These are phyloP conservation scores for Colletotrichum magnum DNA, from an alignment of 2,329 filamentous ascomycete species.

Conservation along the genomic window DNA sequence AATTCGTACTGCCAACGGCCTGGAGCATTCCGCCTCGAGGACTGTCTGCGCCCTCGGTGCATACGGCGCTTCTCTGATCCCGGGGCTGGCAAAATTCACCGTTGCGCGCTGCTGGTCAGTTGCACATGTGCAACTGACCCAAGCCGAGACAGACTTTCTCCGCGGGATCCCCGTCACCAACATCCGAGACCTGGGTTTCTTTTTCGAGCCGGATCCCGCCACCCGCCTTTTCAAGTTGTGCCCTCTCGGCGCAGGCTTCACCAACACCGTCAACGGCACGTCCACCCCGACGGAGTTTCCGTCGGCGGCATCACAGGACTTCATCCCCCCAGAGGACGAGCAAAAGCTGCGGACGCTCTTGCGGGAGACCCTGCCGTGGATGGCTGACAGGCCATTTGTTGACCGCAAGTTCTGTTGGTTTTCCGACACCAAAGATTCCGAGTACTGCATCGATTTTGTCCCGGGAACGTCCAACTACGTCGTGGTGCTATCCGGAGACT, in stretches of 20 bases:
- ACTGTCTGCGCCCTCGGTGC: conserved; percentile 69
- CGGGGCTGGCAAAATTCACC: conserved; percentile 63
- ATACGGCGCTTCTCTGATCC: conserved; percentile 59
- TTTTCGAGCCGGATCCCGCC: conserved; percentile 73
- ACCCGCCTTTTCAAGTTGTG: conserved; percentile 73
- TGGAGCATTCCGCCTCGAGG: not conserved
- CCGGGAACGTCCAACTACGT: conserved; percentile 61
- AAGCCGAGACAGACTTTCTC: conserved; percentile 66
- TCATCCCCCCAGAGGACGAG: conserved; percentile 69
- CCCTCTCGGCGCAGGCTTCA: conserved; percentile 70
- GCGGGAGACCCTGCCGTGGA: conserved; percentile 63
- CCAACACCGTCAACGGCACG: conserved; percentile 51
- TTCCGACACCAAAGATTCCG: conserved; percentile 71
- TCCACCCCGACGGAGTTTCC: conserved; percentile 45
- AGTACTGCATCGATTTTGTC: conserved; percentile 73
- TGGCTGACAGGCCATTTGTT: conserved; percentile 70
- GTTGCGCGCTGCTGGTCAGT: conserved; percentile 71
- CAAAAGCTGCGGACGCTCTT: conserved; percentile 64
- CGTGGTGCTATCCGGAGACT: conserved; percentile 69
- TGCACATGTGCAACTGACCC: conserved; percentile 70
- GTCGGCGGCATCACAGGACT: conserved; percentile 50
- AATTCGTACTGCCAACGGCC: not conserved
- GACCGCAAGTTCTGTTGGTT: conserved; percentile 73
- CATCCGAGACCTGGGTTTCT: conserved; percentile 73
- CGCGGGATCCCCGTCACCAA: conserved; percentile 73